Evolutionary conservation across 257 asterid species (phyloP), one percentile per base, ranked within the genome.

Genomic region (Coffea canephora): DNA sequence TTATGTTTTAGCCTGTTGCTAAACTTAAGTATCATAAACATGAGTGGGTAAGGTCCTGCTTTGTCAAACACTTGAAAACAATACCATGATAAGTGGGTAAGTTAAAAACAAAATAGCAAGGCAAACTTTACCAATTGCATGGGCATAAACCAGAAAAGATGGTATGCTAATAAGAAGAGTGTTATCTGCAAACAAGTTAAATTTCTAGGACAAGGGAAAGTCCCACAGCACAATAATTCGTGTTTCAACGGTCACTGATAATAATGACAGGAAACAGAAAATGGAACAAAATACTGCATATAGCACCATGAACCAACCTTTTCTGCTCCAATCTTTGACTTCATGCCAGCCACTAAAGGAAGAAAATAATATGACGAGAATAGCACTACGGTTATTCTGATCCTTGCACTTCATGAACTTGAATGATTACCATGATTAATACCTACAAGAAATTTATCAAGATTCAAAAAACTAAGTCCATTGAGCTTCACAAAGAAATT

Each of bases 371-470:
- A 88, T 23, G 99, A 94, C 87, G 31, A 87, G 74, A 80, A 93
- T 77, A 78, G 97, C 84, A 79, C 93, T 90, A 74, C 71, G 97
- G 81, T 93, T 90, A 77, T 89, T 91, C 73, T 98, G 90, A 87
- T 95, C 94, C 90, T 91, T 96, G 95, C 99, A 96, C 86, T 96
- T 98, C 90, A 84, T 87, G 89, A 96, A 96, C 99, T 98, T 95
- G 97, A 91, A 90, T 77, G 89, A 90, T 87, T 86, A 90, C 87
- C 87, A 87, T 66, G 90, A 88, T 91, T 88, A 89, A 89, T 88
- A 91, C 89, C 92, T 89, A 90, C 89, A 90, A 79, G 34, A 80
- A 89, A 87, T 86, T 88, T 88, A 85, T 83, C 75, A 84, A 84
- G 83, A 84, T 86, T 89, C 89, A 86, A 88, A 83, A 88, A 34